Evolutionary conservation across 2,329 filamentous ascomycete species (phyloP).

Genomic region (Curvularia lunata): DNA sequence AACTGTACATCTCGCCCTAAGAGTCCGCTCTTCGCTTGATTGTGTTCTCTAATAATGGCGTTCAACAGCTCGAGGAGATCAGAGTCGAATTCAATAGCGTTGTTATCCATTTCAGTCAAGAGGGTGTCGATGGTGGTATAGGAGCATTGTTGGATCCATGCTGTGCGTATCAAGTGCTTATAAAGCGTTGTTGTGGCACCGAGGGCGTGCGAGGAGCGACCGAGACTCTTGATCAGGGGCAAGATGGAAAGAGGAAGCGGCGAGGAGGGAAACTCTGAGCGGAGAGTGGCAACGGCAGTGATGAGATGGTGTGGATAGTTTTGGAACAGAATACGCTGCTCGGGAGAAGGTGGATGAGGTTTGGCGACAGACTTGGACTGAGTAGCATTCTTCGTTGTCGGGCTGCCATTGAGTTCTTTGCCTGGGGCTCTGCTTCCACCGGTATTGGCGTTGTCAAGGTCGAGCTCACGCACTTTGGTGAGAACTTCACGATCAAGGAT

Average conservation of each 20-base stretch:
- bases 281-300: slow-evolving; percentile 63
- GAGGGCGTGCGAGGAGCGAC: slow-evolving; percentile 72
- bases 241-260: slow-evolving; percentile 66
- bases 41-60: slow-evolving; percentile 39
- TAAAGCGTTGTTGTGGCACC: slow-evolving; percentile 74
- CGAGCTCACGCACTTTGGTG: slow-evolving; percentile 62
- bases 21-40: slow-evolving; percentile 29
- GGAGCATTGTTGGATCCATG: slow-evolving; percentile 68
- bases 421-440: slow-evolving; percentile 9
- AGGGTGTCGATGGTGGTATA: slow-evolving; percentile 61
- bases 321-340: slow-evolving; percentile 66
- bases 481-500: slow-evolving; percentile 72
- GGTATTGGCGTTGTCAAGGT: slow-evolving; percentile 50
- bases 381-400: neutral
- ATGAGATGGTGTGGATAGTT: slow-evolving; percentile 69
- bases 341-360: slow-evolving; percentile 17
- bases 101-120: slow-evolving; percentile 69
- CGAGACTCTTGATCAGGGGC: slow-evolving; percentile 70
- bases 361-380: slow-evolving; percentile 3
- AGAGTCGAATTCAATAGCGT: slow-evolving; percentile 64
- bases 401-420: neutral
- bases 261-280: slow-evolving; percentile 66
- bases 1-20: slow-evolving; percentile 37
- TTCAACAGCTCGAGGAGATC: slow-evolving; percentile 53
- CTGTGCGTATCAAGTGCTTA: slow-evolving; percentile 67